Conservation (phyloP, 768 basidiomycete species). For the Suillus hirtellus region DNA sequence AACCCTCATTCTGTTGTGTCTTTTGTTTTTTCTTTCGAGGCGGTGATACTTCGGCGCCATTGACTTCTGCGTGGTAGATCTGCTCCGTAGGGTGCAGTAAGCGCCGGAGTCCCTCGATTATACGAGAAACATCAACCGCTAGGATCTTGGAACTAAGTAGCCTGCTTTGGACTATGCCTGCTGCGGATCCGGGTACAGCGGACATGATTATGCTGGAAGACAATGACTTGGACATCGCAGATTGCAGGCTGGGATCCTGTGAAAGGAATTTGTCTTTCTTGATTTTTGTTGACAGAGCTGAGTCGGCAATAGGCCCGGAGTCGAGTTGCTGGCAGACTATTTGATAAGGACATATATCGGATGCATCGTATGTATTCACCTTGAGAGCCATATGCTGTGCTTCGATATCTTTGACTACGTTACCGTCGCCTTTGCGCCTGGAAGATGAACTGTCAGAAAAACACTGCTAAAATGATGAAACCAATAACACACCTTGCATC, state of each 20-base stretch:
- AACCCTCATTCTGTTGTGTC: slow-evolving; percentile 3
- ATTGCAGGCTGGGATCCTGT: slow-evolving; percentile 45
- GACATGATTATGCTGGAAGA: slow-evolving; percentile 33
- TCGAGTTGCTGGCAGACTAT: slow-evolving; percentile 48
- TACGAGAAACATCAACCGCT: slow-evolving; percentile 53
- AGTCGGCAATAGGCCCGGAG: slow-evolving; percentile 57
- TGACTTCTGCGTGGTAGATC: slow-evolving; percentile 10
- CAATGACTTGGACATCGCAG: slow-evolving; percentile 49
- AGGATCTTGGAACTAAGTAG: slow-evolving; percentile 78
- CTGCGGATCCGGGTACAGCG: slow-evolving; percentile 41
- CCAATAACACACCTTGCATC: slow-evolving; percentile 50
- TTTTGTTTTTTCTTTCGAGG: slow-evolving; percentile 17
- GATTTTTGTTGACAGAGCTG: slow-evolving; percentile 71
- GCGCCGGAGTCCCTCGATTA: slow-evolving; percentile 50
- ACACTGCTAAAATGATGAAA: background rate
- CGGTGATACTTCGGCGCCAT: slow-evolving; percentile 15
- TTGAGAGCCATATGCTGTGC: slow-evolving; percentile 64
- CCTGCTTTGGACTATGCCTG: slow-evolving; percentile 66
- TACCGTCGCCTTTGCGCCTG: slow-evolving; percentile 39
- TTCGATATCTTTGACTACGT: slow-evolving; percentile 50
- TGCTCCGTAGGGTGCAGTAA: slow-evolving; percentile 36
- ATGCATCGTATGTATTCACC: slow-evolving; percentile 40
- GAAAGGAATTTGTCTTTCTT: slow-evolving; percentile 68
- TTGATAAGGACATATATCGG: background rate
- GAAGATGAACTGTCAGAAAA: slow-evolving; percentile 6